phyloP scores from a whole-genome alignment of 2,329 filamentous ascomycete genomes.

The Peltaster fructicola region DNA sequence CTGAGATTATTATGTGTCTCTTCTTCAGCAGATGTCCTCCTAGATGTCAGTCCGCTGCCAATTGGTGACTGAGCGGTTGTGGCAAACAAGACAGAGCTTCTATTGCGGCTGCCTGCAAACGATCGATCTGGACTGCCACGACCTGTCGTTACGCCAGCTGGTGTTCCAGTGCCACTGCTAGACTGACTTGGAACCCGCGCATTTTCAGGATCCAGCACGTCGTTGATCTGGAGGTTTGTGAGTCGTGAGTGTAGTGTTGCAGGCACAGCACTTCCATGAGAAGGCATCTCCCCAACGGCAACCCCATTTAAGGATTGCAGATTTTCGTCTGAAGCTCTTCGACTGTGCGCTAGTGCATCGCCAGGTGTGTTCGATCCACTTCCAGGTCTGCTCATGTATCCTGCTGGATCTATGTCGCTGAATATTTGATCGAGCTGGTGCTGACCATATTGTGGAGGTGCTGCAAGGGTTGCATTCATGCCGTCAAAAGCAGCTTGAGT shows the following conservation, averaged over 20 bases:
- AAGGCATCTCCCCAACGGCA: conserved; percentile 29
- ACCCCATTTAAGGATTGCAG: conserved; percentile 41
- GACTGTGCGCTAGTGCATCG: conserved; percentile 45
- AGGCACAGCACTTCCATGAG: conserved; percentile 33
- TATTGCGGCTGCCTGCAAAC: too few relatives aligned
- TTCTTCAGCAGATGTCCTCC: conserved; percentile 17
- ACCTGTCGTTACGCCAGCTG: too few relatives aligned
- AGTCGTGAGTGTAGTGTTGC: conserved; percentile 54
- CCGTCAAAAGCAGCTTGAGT: conserved; percentile 27
- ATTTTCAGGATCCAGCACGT: conserved; percentile 7
- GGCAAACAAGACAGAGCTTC: too few relatives aligned
- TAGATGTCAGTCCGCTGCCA: conserved; percentile 16
- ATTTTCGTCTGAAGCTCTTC: conserved; percentile 67
- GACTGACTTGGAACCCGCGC: conserved; percentile 20
- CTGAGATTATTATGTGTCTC: conserved; percentile 8
- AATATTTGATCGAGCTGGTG: conserved; percentile 84
- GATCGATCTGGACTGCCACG: too few relatives aligned
- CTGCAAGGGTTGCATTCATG: conserved; percentile 43
- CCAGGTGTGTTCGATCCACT: conserved; percentile 51
- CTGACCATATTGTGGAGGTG: conserved; percentile 83
- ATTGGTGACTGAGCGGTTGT: conserved; percentile 1
- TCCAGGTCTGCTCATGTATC: conserved; percentile 41
- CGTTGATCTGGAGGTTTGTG: conserved; percentile 35
- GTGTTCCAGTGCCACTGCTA: conserved; percentile 13
- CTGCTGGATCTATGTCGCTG: conserved; percentile 63